A percentile compares a stretch with the other conserved stretches of the same genome.
Evolutionary conservation across 208 protist species (phyloP).

Genomic region (Leptomonas seymouri): DNA sequence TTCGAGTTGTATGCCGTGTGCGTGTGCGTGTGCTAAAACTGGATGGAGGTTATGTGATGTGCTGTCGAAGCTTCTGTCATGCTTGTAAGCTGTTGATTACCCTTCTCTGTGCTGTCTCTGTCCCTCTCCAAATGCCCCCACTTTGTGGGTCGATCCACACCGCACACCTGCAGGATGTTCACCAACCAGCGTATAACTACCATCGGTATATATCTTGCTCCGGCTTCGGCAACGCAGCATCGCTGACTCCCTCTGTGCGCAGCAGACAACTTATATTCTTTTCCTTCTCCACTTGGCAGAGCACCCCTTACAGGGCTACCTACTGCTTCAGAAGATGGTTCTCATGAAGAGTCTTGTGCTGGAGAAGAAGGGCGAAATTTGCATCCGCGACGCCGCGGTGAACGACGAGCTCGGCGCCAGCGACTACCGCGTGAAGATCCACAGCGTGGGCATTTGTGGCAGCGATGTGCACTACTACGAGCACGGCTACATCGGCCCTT

Average conservation of each 20-base stretch:
- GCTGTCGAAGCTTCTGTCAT: too few relatives aligned
- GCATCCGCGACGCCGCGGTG: constrained; percentile 44
- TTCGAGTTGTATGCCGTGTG: too few relatives aligned
- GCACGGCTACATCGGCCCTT: constrained; percentile 60
- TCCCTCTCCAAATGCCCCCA: not conserved
- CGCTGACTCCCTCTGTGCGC: too few relatives aligned
- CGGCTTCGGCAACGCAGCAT: too few relatives aligned
- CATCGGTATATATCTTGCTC: too few relatives aligned
- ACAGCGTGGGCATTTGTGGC: constrained; percentile 72
- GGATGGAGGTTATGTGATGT: too few relatives aligned
- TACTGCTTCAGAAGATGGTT: constrained; percentile 35
- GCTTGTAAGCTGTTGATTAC: too few relatives aligned
- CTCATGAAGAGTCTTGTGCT: constrained; percentile 59
- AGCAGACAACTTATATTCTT: too few relatives aligned
- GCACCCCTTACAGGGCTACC: not conserved
- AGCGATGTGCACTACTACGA: constrained; percentile 78
- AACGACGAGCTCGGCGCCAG: constrained; percentile 44
- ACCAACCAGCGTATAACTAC: too few relatives aligned
- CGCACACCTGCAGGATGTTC: too few relatives aligned
- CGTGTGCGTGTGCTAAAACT: too few relatives aligned
- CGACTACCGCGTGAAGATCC: constrained; percentile 60
- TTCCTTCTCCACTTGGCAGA: not conserved
- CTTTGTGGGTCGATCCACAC: not conserved
- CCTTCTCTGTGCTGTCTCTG: too few relatives aligned
- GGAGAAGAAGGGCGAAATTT: constrained; percentile 44